phyloP scores from a whole-genome alignment of 1,284 basidiomycete genomes.

The Fomitopsis pinicola region DNA sequence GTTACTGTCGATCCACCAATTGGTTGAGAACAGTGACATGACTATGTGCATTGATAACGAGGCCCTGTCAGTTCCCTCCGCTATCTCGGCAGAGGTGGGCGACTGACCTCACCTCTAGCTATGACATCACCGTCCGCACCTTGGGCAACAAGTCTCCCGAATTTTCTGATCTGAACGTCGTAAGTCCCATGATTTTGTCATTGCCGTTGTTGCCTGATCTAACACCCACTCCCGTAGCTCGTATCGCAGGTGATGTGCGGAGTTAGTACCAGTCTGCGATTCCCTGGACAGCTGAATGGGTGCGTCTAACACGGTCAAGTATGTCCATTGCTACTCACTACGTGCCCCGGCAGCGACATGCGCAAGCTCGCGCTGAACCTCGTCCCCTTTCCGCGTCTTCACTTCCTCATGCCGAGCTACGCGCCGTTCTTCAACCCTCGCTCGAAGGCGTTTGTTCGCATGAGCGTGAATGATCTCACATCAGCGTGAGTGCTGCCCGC shows the following conservation, averaged over 20 bases:
- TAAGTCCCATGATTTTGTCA: slow-evolving; percentile 35
- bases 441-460: slow-evolving; percentile 57
- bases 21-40: slow-evolving; percentile 88
- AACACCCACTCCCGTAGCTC: slow-evolving; percentile 39
- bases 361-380: slow-evolving; percentile 94
- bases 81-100: not conserved
- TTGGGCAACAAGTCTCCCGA: slow-evolving; percentile 70
- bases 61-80: slow-evolving; percentile 57
- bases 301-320: slow-evolving; percentile 25
- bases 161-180: slow-evolving; percentile 78
- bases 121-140: slow-evolving; percentile 78
- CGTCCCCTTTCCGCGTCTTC: slow-evolving; percentile 90
- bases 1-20: slow-evolving; percentile 85
- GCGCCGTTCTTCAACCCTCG: slow-evolving; percentile 74
- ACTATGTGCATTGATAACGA: slow-evolving; percentile 94
- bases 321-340: not conserved
- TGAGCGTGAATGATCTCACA: slow-evolving; percentile 67
- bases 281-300: slow-evolving; percentile 94
- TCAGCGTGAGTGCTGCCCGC: slow-evolving; percentile 42
- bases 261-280: slow-evolving; percentile 85
- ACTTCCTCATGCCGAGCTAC: slow-evolving; percentile 89
- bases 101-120: slow-evolving; percentile 37
- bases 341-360: slow-evolving; percentile 59
- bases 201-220: slow-evolving; percentile 1
- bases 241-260: slow-evolving; percentile 88